Evolutionary conservation across 2,329 filamentous ascomycete species (phyloP).

Genomic region (Sphaerulina vaccinii): DNA sequence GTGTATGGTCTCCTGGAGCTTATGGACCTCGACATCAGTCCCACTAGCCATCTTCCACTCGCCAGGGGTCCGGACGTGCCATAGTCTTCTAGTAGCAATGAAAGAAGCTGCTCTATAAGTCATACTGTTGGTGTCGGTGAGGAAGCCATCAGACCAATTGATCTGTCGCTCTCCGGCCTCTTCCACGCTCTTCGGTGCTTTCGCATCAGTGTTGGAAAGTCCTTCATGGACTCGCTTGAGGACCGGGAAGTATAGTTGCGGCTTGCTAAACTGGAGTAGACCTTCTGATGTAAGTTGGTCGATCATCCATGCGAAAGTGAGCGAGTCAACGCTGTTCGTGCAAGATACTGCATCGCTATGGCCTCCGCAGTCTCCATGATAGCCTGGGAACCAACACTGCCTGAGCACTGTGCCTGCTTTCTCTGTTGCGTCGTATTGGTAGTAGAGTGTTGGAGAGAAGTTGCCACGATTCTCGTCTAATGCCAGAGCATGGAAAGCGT

Average conservation of each 20-base stretch:
- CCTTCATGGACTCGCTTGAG: slow-evolving; percentile 18
- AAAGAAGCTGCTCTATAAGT: slow-evolving; percentile 17
- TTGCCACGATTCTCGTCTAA: slow-evolving; percentile 52
- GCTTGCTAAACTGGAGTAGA: slow-evolving; percentile 19
- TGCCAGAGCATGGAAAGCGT: slow-evolving; percentile 55
- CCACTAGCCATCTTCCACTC: slow-evolving; percentile 12
- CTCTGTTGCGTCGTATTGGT: slow-evolving; percentile 24
- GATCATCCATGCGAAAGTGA: slow-evolving; percentile 43
- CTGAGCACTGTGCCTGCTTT: slow-evolving; percentile 37
- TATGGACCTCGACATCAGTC: slow-evolving; percentile 5
- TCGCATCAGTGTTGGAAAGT: slow-evolving; percentile 5
- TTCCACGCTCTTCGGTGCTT: slow-evolving; percentile 14
- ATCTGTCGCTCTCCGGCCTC: slow-evolving; percentile 21
- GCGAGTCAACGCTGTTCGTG: slow-evolving; percentile 32
- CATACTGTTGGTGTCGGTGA: slow-evolving; percentile 15
- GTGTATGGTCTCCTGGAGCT: slow-evolving; percentile 21
- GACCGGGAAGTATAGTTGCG: slow-evolving; percentile 20
- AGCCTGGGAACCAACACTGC: slow-evolving; percentile 56
- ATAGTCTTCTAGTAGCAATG: slow-evolving; percentile 15
- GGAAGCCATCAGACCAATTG: slow-evolving; percentile 19
- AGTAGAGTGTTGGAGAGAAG: slow-evolving; percentile 52
- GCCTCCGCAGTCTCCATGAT: slow-evolving; percentile 53
- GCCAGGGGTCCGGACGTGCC: slow-evolving; percentile 16
- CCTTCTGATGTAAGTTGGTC: slow-evolving; percentile 25
- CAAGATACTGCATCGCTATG: slow-evolving; percentile 32